A percentile compares a stretch with the other conserved stretches of the same genome.
Conservation (phyloP, 106 monocot species). For the Gastrodia elata region DNA sequence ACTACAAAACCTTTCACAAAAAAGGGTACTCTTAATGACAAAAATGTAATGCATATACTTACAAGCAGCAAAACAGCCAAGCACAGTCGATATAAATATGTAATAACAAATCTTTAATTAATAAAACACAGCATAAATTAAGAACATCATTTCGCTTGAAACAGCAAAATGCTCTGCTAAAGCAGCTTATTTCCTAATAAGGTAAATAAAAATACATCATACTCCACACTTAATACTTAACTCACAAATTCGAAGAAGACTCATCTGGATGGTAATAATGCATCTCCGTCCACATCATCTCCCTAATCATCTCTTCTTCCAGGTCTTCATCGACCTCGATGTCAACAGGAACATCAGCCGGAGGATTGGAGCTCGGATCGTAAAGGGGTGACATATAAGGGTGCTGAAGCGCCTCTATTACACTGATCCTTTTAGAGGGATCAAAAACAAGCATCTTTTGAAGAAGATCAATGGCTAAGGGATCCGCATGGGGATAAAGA, state of each 20-base stretch:
- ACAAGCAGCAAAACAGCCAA: not conserved
- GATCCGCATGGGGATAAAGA: conserved; percentile 52
- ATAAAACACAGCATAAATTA: not conserved
- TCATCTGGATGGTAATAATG: conserved; percentile 48
- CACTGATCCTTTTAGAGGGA: conserved; percentile 61
- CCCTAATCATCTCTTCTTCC: conserved; percentile 49
- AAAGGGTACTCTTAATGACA: not conserved
- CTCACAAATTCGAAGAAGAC: conserved; percentile 3
- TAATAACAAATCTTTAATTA: not conserved
- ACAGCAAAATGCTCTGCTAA: not conserved
- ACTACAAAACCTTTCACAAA: not conserved
- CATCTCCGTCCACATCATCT: conserved; percentile 70
- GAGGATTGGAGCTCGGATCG: conserved; percentile 45
- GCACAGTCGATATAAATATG: not conserved
- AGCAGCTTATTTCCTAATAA: not conserved
- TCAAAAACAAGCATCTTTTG: conserved; percentile 70
- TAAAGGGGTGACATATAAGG: conserved; percentile 73
- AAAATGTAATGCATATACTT: not conserved
- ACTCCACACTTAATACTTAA: not conserved
- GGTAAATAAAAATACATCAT: not conserved
- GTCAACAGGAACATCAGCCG: conserved; percentile 48
- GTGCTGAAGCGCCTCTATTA: conserved; percentile 51
- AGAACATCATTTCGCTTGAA: not conserved
- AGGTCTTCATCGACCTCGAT: conserved; percentile 60
- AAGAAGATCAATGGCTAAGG: conserved; percentile 54